Evolutionary conservation across 2,329 filamentous ascomycete genomes (phyloP).

Genomic region (Ambrosiella cleistominuta): DNA sequence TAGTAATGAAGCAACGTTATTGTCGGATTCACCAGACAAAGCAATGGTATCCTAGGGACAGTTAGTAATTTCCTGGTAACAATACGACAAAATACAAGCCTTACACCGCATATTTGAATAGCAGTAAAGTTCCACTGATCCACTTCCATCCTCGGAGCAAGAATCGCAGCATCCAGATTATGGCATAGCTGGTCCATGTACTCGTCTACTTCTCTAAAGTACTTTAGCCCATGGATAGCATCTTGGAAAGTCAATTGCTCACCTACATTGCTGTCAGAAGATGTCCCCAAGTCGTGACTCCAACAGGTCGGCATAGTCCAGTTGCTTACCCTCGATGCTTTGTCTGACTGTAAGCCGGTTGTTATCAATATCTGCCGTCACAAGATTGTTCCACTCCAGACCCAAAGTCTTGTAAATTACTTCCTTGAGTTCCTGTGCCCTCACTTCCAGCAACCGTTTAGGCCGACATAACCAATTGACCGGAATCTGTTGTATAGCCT

Average conservation of each 20-base stretch:
- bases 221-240: conserved; percentile 36
- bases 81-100: conserved; percentile 5
- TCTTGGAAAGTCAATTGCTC: conserved; percentile 35
- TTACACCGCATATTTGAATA: conserved; percentile 27
- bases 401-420: conserved; percentile 49
- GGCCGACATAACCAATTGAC: conserved; percentile 43
- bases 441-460: conserved; percentile 45
- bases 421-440: conserved; percentile 47
- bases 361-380: conserved; percentile 41
- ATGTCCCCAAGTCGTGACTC: conserved; percentile 1
- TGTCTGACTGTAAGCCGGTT: conserved; percentile 36
- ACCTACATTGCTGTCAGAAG: conserved; percentile 19
- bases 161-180: conserved; percentile 41
- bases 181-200: conserved; percentile 44
- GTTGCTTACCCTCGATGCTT: conserved; percentile 9
- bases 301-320: conserved; percentile 2
- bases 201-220: conserved; percentile 43
- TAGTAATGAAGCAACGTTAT: conserved; percentile 33
- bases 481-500: conserved; percentile 40
- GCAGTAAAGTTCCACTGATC: conserved; percentile 20
- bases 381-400: conserved; percentile 51
- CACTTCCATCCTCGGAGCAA: conserved; percentile 40
- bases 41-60: conserved; percentile 25
- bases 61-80: conserved; percentile 13
- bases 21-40: conserved; percentile 26